These are phyloP conservation scores for Wickerhamomyces chambardii DNA, from an alignment of 805 yeast genomes.

Conservation along the genomic window DNA sequence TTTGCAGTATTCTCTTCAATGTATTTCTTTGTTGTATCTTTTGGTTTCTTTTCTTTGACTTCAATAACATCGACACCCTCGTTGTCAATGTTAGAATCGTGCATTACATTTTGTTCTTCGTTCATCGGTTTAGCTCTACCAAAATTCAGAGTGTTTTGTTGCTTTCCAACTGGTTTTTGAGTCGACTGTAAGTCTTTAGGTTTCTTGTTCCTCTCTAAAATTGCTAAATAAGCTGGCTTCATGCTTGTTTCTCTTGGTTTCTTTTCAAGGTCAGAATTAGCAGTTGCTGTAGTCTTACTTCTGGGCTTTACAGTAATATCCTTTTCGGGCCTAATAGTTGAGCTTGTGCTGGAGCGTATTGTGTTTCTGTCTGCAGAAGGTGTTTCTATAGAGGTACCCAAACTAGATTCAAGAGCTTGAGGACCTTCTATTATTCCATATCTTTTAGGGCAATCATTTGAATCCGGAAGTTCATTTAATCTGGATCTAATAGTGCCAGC, in stretches of 20 bases:
- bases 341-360: background rate
- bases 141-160: background rate
- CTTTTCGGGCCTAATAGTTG: background rate
- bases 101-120: too few species aligned
- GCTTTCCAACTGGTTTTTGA: background rate
- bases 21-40: conserved; percentile 4
- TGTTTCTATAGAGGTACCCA: too few species aligned
- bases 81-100: too few species aligned
- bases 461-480: conserved; percentile 3
- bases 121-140: background rate
- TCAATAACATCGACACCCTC: conserved; percentile 6
- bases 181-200: background rate
- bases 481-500: conserved; percentile 5
- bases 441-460: conserved; percentile 6
- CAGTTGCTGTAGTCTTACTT: too few species aligned
- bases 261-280: too few species aligned
- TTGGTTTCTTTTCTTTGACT: conserved; percentile 7
- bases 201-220: background rate
- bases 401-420: conserved; percentile 1
- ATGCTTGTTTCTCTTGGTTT: background rate
- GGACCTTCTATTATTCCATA: conserved; percentile 19
- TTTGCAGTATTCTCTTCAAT: conserved; percentile 5
- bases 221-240: background rate
- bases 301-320: too few species aligned
- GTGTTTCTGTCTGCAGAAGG: background rate